phyloP scores from a whole-genome alignment of 495 filamentous ascomycete genomes.

The Talaromyces proteolyticus region DNA sequence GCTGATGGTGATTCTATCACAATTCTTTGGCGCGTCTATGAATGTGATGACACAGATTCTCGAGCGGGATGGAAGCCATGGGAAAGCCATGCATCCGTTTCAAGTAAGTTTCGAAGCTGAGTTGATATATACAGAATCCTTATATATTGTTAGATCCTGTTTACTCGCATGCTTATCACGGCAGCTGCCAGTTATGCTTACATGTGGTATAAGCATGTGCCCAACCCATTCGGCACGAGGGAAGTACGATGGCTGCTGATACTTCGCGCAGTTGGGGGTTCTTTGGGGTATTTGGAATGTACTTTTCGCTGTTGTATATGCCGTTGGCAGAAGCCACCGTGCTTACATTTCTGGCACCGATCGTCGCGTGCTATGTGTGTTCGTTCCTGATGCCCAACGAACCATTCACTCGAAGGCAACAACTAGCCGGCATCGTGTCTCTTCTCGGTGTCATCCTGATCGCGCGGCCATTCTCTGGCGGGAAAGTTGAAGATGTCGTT shows the following conservation, averaged over 20 bases:
- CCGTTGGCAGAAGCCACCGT: constrained; percentile 89
- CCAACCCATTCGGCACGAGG: constrained; percentile 62
- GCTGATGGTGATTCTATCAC: constrained; percentile 65
- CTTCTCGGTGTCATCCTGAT: constrained; percentile 81
- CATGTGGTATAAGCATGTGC: constrained; percentile 65
- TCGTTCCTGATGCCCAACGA: constrained; percentile 66
- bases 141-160: constrained; percentile 53
- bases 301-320: constrained; percentile 82
- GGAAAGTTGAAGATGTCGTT: not conserved
- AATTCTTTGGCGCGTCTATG: constrained; percentile 86
- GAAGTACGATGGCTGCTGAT: constrained; percentile 63
- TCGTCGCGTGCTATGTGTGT: constrained; percentile 77
- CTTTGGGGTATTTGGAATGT: constrained; percentile 76
- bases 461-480: constrained; percentile 57
- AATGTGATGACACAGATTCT: constrained; percentile 76
- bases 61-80: constrained; percentile 59
- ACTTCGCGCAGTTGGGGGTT: constrained; percentile 71
- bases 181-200: constrained; percentile 59
- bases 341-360: constrained; percentile 83
- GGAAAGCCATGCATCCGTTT: constrained; percentile 73
- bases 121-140: too few species aligned
- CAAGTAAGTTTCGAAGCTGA: too few species aligned
- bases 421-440: constrained; percentile 69
- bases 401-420: constrained; percentile 73
- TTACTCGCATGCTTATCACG: constrained; percentile 79